Conservation (phyloP, 768 basidiomycete species). For the Lentinula sp. region DNA sequence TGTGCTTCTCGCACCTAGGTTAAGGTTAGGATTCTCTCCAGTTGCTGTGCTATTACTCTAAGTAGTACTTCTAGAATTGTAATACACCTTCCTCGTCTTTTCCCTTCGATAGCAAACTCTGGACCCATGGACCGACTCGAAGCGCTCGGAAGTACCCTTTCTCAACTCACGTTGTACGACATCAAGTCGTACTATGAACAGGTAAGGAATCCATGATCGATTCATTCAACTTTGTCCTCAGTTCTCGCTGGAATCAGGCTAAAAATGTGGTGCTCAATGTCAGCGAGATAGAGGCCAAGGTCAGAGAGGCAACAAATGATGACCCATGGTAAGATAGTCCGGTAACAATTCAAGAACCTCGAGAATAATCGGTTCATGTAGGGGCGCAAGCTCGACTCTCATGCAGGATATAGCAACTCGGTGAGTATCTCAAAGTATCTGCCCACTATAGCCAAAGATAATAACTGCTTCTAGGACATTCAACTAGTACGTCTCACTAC, state of each 20-base stretch:
- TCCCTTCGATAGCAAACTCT: not conserved
- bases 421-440: conserved; percentile 38
- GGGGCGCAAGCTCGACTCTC: conserved; percentile 96
- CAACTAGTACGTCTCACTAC: conserved; percentile 68
- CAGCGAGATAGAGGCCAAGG: conserved; percentile 96
- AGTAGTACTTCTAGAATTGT: not conserved
- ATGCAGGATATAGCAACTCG: conserved; percentile 99
- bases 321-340: conserved; percentile 83
- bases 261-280: conserved; percentile 96
- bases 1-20: too few species aligned
- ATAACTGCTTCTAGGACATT: conserved; percentile 63
- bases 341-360: not conserved
- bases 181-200: conserved; percentile 94
- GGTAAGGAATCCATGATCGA: conserved; percentile 30
- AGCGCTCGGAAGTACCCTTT: conserved; percentile 66
- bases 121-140: conserved; percentile 71
- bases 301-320: conserved; percentile 94
- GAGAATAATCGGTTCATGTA: conserved; percentile 23
- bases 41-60: too few species aligned
- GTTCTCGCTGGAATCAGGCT: conserved; percentile 42
- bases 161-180: conserved; percentile 86
- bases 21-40: too few species aligned
- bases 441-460: conserved; percentile 8
- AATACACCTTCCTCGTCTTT: not conserved
- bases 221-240: not conserved